Evolutionary conservation across 805 yeast species (phyloP).

Genomic region (Candida michaelii): DNA sequence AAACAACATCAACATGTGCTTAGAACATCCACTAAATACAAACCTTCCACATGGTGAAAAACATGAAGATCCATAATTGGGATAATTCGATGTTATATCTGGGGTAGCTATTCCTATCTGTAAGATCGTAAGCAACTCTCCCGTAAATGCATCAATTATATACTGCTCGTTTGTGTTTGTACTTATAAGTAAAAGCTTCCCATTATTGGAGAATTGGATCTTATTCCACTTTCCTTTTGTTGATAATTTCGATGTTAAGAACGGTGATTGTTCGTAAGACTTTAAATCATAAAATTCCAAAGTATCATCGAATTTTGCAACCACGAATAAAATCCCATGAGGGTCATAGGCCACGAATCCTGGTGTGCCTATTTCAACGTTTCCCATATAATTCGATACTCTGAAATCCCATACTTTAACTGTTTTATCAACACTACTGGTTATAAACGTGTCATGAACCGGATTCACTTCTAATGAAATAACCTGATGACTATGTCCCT

Average conservation of each 20-base stretch:
- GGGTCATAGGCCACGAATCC: constrained; percentile 75
- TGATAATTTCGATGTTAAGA: constrained; percentile 34
- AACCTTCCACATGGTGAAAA: constrained; percentile 43
- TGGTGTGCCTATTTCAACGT: constrained; percentile 51
- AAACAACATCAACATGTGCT: constrained; percentile 26
- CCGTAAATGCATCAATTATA: constrained; percentile 69
- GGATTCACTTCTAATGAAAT: constrained; percentile 73
- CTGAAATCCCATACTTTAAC: constrained; percentile 87
- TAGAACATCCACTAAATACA: constrained; percentile 32
- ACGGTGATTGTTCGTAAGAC: constrained; percentile 55
- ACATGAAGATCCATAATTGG: constrained; percentile 31
- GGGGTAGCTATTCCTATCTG: constrained; percentile 1
- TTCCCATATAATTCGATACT: constrained; percentile 63
- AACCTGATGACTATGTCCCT: constrained; percentile 82
- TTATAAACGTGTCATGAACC: constrained; percentile 58
- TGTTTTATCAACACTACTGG: constrained; percentile 73
- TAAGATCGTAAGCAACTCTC: constrained; percentile 42
- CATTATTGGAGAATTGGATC: constrained; percentile 79
- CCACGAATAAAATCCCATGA: constrained; percentile 76
- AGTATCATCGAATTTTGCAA: constrained; percentile 32
- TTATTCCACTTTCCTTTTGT: constrained; percentile 40
- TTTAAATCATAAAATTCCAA: constrained; percentile 60
- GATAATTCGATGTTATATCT: constrained; percentile 24
- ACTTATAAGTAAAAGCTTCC: constrained; percentile 60
- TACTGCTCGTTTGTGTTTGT: constrained; percentile 55